Percentiles rank a stretch among this genome's conserved stretches.
phyloP scores from a whole-genome alignment of 1,284 basidiomycete species.

The Somion occarium region DNA sequence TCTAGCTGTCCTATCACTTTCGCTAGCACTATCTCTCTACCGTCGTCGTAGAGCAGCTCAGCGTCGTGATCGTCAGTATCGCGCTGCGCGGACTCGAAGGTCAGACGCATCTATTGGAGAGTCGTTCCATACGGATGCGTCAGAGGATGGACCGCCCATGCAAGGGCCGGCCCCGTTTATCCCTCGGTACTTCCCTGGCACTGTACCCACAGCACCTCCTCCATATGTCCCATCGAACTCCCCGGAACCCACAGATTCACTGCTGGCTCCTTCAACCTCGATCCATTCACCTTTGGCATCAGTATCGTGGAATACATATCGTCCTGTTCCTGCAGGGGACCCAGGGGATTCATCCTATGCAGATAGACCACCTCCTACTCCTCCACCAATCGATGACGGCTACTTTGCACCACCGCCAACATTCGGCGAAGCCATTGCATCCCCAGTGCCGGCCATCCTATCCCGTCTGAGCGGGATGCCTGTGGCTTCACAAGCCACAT shows the following conservation, averaged over 20 bases:
- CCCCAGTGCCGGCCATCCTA: conserved; percentile 26
- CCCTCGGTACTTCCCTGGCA: conserved; percentile 52
- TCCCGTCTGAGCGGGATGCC: conserved; percentile 20
- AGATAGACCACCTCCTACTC: conserved; percentile 24
- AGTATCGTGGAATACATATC: conserved; percentile 13
- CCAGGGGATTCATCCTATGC: conserved; percentile 22
- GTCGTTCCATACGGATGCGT: conserved; percentile 32
- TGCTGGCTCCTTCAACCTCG: conserved; percentile 16
- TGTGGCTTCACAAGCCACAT: conserved; percentile 16
- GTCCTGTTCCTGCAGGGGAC: background rate
- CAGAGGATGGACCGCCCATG: conserved; percentile 40
- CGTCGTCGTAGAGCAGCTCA: conserved; percentile 39
- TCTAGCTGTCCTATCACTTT: conserved; percentile 39
- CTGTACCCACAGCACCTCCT: conserved; percentile 37
- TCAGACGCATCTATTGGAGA: conserved; percentile 21
- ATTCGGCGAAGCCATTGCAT: conserved; percentile 22
- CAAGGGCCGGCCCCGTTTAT: conserved; percentile 43
- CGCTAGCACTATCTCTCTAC: conserved; percentile 46
- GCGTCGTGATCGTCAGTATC: conserved; percentile 36
- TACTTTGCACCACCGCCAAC: conserved; percentile 22
- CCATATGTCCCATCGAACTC: conserved; percentile 18
- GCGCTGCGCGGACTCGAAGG: conserved; percentile 20
- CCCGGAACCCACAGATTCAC: conserved; percentile 16
- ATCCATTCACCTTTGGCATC: conserved; percentile 15
- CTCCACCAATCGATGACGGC: conserved; percentile 20